A percentile compares a stretch with the other conserved stretches of the same genome.
These are phyloP conservation scores for Entamoeba invadens DNA, from an alignment of 208 protist genomes.

Conservation along the genomic window DNA sequence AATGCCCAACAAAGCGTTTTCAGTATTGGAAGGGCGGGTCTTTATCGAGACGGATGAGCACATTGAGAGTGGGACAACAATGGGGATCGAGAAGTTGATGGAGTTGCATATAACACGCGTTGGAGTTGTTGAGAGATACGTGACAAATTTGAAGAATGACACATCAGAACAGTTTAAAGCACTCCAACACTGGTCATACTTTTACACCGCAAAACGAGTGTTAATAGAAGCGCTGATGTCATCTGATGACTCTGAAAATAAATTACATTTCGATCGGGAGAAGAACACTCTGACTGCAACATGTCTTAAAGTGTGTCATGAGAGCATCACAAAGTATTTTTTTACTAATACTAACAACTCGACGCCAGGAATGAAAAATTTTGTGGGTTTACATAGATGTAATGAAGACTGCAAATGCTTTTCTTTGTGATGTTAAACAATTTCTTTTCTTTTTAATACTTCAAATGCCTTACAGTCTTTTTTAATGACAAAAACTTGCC, in stretches of 20 bases:
- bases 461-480: too few relatives aligned
- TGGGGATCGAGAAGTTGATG: not conserved
- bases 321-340: not conserved
- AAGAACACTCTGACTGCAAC: not conserved
- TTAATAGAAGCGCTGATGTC: not conserved
- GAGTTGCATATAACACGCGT: not conserved
- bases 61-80: not conserved
- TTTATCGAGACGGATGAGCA: not conserved
- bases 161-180: not conserved
- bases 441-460: too few relatives aligned
- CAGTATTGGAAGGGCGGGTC: not conserved
- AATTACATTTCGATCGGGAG: not conserved
- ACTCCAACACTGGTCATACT: not conserved
- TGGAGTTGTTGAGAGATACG: not conserved
- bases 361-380: too few relatives aligned
- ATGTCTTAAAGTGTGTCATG: not conserved
- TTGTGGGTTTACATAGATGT: too few relatives aligned
- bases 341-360: too few relatives aligned
- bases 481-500: too few relatives aligned
- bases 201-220: not conserved
- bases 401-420: too few relatives aligned
- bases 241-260: not conserved
- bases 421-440: too few relatives aligned
- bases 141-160: not conserved
- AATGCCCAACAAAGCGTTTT: not conserved